Evolutionary conservation across 2,329 filamentous ascomycete species (phyloP).

Genomic region (Fusarium mundagurra): DNA sequence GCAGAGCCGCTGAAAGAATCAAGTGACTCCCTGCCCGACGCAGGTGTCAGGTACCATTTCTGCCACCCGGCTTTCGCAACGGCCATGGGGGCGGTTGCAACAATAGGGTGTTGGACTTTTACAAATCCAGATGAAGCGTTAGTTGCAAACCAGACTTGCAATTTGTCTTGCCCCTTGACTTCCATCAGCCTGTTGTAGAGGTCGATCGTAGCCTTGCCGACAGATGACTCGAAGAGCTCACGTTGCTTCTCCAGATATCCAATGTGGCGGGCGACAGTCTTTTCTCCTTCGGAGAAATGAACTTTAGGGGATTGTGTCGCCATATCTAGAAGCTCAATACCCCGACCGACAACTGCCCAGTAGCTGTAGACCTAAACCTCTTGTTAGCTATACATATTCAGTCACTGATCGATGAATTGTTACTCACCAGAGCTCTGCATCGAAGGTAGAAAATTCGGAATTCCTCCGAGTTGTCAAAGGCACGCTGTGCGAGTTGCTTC

Average conservation of each 20-base stretch:
- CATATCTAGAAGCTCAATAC: neutral
- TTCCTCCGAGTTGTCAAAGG: neutral
- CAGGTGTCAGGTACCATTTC: neutral
- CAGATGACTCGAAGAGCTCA: neutral
- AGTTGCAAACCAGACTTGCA: neutral
- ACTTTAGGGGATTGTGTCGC: neutral
- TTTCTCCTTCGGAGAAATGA: neutral
- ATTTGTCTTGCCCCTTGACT: fast-evolving
- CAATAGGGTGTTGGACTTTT: too few species aligned
- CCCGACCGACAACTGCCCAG: neutral
- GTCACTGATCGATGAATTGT: fast-evolving
- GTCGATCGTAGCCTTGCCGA: neutral
- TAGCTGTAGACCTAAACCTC: neutral
- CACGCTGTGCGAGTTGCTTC: neutral
- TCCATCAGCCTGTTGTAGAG: neutral
- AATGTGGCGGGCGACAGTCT: fast-evolving
- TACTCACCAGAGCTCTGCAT: neutral
- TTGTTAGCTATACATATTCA: fast-evolving
- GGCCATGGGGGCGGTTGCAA: neutral
- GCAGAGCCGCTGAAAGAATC: neutral
- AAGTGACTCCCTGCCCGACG: neutral
- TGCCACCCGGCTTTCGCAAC: neutral
- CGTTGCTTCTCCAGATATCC: neutral
- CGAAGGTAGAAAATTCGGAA: neutral
- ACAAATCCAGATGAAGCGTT: neutral